Evolutionary conservation across 78 protist genomes (phyloP).

Genomic region (Dictyostelium citrinum): DNA sequence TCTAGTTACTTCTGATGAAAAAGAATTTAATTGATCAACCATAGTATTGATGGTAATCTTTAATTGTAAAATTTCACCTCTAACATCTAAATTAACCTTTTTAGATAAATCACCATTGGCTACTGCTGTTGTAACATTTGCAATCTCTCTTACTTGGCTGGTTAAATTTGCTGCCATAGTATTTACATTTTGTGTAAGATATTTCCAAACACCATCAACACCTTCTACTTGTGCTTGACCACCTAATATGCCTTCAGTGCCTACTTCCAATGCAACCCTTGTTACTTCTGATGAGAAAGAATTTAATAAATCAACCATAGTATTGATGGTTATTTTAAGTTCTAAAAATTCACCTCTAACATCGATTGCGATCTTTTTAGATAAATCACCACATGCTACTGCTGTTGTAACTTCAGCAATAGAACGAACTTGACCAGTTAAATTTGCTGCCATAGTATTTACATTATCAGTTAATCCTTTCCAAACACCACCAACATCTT

Average conservation of each 20-base stretch:
- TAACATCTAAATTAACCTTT: slow-evolving; percentile 43
- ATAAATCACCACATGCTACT: slow-evolving; percentile 61
- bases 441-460: slow-evolving; percentile 66
- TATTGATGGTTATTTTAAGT: slow-evolving; percentile 49
- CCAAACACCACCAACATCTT: slow-evolving; percentile 57
- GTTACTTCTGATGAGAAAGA: slow-evolving; percentile 58
- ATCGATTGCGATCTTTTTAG: slow-evolving; percentile 25
- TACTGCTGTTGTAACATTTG: slow-evolving; percentile 48
- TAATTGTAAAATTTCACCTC: slow-evolving; percentile 58
- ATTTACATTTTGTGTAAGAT: slow-evolving; percentile 69
- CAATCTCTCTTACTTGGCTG: slow-evolving; percentile 57
- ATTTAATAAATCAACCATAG: slow-evolving; percentile 50
- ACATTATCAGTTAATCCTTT: slow-evolving; percentile 54
- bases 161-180: slow-evolving; percentile 78
- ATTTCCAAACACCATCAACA: slow-evolving; percentile 77
- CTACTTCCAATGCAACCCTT: slow-evolving; percentile 72
- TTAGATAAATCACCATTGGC: slow-evolving; percentile 62
- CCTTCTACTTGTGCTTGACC: slow-evolving; percentile 67
- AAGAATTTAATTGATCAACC: slow-evolving; percentile 53
- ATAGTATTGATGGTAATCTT: slow-evolving; percentile 72
- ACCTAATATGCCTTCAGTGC: slow-evolving; percentile 73
- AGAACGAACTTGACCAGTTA: slow-evolving; percentile 53
- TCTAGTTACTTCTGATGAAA: slow-evolving; percentile 64
- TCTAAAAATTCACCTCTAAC: slow-evolving; percentile 47
- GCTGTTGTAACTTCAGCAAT: slow-evolving; percentile 68